Evolutionary conservation across 768 basidiomycete species (phyloP), one percentile per base, ranked within the genome.

Genomic region (Cystofilobasidium capitatum): DNA sequence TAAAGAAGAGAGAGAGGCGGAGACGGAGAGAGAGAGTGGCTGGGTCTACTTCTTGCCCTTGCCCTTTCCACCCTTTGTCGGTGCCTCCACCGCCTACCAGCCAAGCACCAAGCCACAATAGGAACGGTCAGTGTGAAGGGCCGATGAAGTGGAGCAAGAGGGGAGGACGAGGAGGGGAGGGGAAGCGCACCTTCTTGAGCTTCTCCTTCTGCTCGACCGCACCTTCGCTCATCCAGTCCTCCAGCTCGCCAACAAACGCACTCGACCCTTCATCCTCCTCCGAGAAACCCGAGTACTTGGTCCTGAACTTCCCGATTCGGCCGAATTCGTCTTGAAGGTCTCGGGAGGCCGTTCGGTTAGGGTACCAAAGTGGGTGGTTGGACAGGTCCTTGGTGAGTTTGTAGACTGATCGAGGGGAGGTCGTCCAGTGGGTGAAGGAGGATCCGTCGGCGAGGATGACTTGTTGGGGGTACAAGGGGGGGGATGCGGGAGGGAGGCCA

Each of bases 221-320:
- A n/a, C 66, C 66, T 36, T 68, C 66, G 8, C 31, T 35, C 66
- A 68, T 68, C 66, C 66, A 68, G n/a, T 68, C 66, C 45, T 68
- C 66, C 31, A 68, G 22, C 20, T 55, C 66, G 20, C 66, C 60
- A 5, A 60, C 22, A 44, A 62, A 68, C 5, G 66, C 66, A 33
- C 47, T 58, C 20, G 37, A 33, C 1, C 42, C 66, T 20, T 36
- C 58, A 24, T 42, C 55, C 49, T 67, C 63, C 17, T 31, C 24
- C 24, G 39, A 6, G 29, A 55, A 29, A 31, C 51, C 51, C 7
- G 54, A 33, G 49, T 69, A 69, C 58, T 61, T 64, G 13, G 29
- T 42, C 63, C 42, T 64, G 62, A 69, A 69, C 31, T 36, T 37
- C 4, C 54, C 68, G 39, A 69, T 69, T 2, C 68, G 16, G 17